These are phyloP conservation scores for Nemania sp. DNA, from an alignment of 2,329 filamentous ascomycete genomes.

Conservation along the genomic window DNA sequence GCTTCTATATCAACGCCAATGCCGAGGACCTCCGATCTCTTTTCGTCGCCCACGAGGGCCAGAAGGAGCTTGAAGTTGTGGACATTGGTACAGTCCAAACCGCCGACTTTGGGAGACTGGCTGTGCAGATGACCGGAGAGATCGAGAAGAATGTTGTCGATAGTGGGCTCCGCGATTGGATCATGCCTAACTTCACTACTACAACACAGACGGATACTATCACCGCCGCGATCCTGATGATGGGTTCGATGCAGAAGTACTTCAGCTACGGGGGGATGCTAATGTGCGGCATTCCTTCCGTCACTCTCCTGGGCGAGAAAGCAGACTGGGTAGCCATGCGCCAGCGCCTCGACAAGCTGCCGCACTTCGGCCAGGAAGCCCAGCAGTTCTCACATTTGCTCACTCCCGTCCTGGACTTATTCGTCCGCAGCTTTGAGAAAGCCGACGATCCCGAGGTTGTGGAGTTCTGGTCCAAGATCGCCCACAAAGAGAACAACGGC, in stretches of 20 bases:
- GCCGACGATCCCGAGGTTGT: slow-evolving; percentile 33
- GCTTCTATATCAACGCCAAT: slow-evolving; percentile 51
- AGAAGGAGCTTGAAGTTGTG: slow-evolving; percentile 36
- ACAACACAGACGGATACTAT: slow-evolving; percentile 50
- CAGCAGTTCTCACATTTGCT: slow-evolving; percentile 43
- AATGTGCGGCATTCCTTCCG: slow-evolving; percentile 51
- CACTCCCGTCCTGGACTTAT: slow-evolving; percentile 44
- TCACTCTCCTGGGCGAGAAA: slow-evolving; percentile 54
- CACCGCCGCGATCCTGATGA: slow-evolving; percentile 53
- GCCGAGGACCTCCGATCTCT: slow-evolving; percentile 48
- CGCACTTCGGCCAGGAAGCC: slow-evolving; percentile 44
- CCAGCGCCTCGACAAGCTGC: slow-evolving; percentile 44
- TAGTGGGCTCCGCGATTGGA: slow-evolving; percentile 48
- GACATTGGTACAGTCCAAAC: slow-evolving; percentile 1
- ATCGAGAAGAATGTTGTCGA: slow-evolving; percentile 50
- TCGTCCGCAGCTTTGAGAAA: slow-evolving; percentile 45
- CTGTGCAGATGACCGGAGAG: slow-evolving; percentile 41
- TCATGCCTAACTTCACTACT: slow-evolving; percentile 57
- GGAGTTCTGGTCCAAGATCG: slow-evolving; percentile 44
- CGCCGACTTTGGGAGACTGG: slow-evolving; percentile 3
- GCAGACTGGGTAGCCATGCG: slow-evolving; percentile 49
- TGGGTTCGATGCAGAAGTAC: slow-evolving; percentile 56
- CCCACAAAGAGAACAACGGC: background rate
- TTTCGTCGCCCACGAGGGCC: slow-evolving; percentile 50
- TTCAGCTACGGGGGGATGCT: slow-evolving; percentile 44